A percentile compares a stretch with the other conserved stretches of the same genome.
Conservation (phyloP, 805 yeast genomes). For the Diddensiella transvaalensis region DNA sequence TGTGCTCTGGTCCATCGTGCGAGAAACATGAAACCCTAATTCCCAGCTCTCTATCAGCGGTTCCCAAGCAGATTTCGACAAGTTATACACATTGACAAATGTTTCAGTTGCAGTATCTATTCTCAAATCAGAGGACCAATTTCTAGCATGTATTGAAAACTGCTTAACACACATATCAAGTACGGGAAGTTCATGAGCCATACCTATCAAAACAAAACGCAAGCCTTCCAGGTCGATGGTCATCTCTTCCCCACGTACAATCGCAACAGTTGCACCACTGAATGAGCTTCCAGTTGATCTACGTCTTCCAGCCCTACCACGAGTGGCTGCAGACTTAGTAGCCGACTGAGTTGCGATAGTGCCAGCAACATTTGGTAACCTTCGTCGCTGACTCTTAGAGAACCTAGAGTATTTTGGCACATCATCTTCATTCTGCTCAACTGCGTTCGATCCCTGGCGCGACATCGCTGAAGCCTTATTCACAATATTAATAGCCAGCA, state of each 20-base stretch:
- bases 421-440: constrained; percentile 4
- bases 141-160: constrained; percentile 61
- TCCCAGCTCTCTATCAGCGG: constrained; percentile 90
- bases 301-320: too few relatives aligned
- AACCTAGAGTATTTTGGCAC: constrained; percentile 19
- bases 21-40: constrained; percentile 64
- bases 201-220: constrained; percentile 81
- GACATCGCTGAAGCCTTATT: constrained; percentile 57
- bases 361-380: constrained; percentile 9
- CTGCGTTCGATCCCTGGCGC: constrained; percentile 27
- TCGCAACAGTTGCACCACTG: constrained; percentile 7
- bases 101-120: constrained; percentile 65
- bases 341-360: constrained; percentile 3
- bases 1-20: constrained; percentile 41
- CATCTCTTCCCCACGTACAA: constrained; percentile 67
- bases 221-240: constrained; percentile 68
- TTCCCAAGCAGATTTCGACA: constrained; percentile 84
- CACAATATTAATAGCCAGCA: constrained; percentile 70
- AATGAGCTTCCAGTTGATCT: neutral
- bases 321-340: constrained; percentile 1
- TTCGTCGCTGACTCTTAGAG: constrained; percentile 13
- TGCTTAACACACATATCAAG: constrained; percentile 72
- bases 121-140: constrained; percentile 85
- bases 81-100: constrained; percentile 74
- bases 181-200: constrained; percentile 86